Evolutionary conservation across 306 rosid species (phyloP), one percentile per base, ranked within the genome.

Genomic region (Parietaria judaica): DNA sequence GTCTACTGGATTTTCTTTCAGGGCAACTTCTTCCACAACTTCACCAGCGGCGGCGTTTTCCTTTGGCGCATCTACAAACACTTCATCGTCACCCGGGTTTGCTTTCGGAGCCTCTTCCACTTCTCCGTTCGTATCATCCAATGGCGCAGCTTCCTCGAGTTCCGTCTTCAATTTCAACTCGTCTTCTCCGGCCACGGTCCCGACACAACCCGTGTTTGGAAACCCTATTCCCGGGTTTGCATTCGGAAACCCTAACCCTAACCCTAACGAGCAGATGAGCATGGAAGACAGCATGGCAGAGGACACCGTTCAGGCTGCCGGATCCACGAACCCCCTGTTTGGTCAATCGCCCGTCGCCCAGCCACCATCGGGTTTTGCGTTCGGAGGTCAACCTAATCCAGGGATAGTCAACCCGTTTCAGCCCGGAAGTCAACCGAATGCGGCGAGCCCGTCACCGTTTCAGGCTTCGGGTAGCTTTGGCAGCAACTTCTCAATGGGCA

Each of bases 211-310:
- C 56, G 76, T 74, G 23, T 84, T 92, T 70, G 86, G 78, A 51
- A 13, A 13, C 13, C 31, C 31, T 23, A 23, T 0, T 23, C 1
- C 31, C 31, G 50, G 50, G 13, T 46, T 46, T 13, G 50, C 11
- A 46, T 46, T 46, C 15, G 15, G 15, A 4, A 85, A 46, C 56
- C 53, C 83, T 11, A 81, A 54, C 64, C 48, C 80, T 36, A 86
- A 77, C 81, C 31, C 31, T 23, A 86, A 74, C 71, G 83, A 79
- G 60, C 96, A 92, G 74, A 80, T 68, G 83, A 79, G 63, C 58
- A 83, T 85, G 95, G 96, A 81, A 73, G 96, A 92, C 72, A 84
- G 90, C 76, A 88, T 92, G 96, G 94, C 96, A 1, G 99, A 92
- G 73, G 99, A 88, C 73, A 82, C 78, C 13, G 58, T 82, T 58